Evolutionary conservation across 768 basidiomycete species (phyloP).

Genomic region (Stropharia rugosoannulata): DNA sequence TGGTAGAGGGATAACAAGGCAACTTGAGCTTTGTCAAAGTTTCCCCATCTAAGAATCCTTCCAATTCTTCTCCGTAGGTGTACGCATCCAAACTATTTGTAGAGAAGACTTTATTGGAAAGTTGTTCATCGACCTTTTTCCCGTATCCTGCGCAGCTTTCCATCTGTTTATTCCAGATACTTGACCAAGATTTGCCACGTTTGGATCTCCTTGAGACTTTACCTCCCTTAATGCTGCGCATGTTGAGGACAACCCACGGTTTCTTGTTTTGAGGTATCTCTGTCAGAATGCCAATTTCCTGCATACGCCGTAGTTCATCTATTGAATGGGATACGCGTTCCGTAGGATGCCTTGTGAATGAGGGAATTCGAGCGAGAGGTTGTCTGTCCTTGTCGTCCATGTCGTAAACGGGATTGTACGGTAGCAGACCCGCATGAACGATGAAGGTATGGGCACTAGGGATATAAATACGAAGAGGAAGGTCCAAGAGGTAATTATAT

Average conservation of each 20-base stretch:
- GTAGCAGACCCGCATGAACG: constrained; percentile 82
- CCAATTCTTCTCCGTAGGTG: background rate
- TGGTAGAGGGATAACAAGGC: constrained; percentile 70
- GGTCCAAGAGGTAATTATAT: constrained; percentile 69
- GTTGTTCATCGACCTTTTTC: constrained; percentile 3
- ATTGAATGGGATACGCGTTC: constrained; percentile 6
- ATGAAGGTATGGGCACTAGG: constrained; percentile 75
- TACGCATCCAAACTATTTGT: constrained; percentile 4
- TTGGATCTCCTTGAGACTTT: constrained; percentile 43
- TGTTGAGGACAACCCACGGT: constrained; percentile 77
- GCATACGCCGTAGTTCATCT: constrained; percentile 46
- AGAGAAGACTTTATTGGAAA: too few relatives aligned
- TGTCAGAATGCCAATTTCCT: constrained; percentile 67
- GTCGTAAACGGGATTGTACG: constrained; percentile 59
- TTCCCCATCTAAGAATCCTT: constrained; percentile 6
- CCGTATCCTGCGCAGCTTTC: constrained; percentile 51
- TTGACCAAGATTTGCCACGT: constrained; percentile 71
- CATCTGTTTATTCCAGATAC: constrained; percentile 73
- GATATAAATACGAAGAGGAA: constrained; percentile 75
- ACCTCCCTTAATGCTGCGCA: constrained; percentile 54
- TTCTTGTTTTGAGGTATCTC: constrained; percentile 75
- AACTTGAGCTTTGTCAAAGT: constrained; percentile 29
- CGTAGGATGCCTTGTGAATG: constrained; percentile 18
- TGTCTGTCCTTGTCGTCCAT: constrained; percentile 52
- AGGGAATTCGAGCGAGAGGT: constrained; percentile 69